Evolutionary conservation across 148 eudicot genomes (phyloP).

Genomic region (Polygonum aviculare): DNA sequence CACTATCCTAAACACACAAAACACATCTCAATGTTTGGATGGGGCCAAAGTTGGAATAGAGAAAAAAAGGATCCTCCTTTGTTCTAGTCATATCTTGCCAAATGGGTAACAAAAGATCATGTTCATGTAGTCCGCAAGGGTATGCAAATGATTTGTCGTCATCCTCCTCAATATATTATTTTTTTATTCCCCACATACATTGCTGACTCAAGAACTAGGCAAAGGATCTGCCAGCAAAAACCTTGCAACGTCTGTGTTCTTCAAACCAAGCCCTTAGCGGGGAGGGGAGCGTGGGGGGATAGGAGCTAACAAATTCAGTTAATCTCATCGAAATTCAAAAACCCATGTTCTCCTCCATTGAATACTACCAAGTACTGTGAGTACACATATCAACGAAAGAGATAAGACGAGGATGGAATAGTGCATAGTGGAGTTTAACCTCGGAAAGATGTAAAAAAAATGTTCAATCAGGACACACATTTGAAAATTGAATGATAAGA

Average conservation of each 20-base stretch:
- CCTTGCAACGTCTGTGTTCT: slow-evolving; percentile 3
- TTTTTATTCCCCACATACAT: not conserved
- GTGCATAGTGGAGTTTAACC: no score
- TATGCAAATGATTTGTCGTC: not conserved
- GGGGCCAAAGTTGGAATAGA: no score
- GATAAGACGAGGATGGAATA: no score
- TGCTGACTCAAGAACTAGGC: not conserved
- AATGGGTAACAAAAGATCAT: not conserved
- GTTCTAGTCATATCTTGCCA: not conserved
- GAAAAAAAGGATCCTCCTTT: no score
- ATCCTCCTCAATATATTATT: not conserved
- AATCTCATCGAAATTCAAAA: not conserved
- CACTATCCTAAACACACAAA: no score
- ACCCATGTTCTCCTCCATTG: not conserved
- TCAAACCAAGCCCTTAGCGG: not conserved
- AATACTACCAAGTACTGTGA: no score
- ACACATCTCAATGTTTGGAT: no score
- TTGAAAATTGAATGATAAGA: no score
- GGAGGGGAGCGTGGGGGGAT: not conserved
- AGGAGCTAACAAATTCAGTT: not conserved
- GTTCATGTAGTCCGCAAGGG: not conserved
- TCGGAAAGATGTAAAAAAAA: no score
- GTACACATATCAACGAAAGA: no score
- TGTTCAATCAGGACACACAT: no score
- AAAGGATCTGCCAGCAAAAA: not conserved